Conservation (phyloP, 1,139 yeast species). For the Pichia sp. region DNA sequence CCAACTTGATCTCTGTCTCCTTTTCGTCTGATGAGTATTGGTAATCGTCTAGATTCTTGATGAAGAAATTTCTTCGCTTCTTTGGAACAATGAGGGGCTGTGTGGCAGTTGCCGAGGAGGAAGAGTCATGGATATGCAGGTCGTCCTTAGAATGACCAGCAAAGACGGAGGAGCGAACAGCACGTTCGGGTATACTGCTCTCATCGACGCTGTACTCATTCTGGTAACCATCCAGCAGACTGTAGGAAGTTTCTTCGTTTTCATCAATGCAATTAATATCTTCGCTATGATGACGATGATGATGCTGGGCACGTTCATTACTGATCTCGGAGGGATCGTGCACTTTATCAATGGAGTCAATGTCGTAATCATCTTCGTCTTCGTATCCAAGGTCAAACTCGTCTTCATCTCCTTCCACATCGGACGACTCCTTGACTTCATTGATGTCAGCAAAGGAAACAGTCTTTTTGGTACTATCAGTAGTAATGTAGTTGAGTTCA, state of each 20-base stretch:
- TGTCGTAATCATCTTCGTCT: neutral
- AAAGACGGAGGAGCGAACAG: neutral
- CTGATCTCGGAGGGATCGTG: neutral
- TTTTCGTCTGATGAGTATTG: slow-evolving; percentile 8
- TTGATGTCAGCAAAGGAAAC: slow-evolving; percentile 30
- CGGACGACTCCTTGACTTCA: slow-evolving; percentile 14
- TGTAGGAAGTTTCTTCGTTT: slow-evolving; percentile 5
- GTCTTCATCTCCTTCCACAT: neutral
- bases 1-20: slow-evolving; percentile 6
- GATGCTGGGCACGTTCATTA: neutral
- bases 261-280: neutral
- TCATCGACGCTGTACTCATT: neutral
- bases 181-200: slow-evolving; percentile 12
- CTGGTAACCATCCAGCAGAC: slow-evolving; percentile 6
- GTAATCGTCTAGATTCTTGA: slow-evolving; percentile 31
- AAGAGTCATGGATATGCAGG: neutral
- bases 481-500: slow-evolving; percentile 13
- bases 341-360: neutral
- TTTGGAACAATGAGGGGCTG: slow-evolving; percentile 41
- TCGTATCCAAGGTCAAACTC: neutral
- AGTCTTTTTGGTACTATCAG: slow-evolving; percentile 23
- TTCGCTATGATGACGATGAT: neutral
- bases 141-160: neutral
- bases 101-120: neutral
- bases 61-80: slow-evolving; percentile 27